A percentile compares a stretch with the other conserved stretches of the same genome.
These are phyloP conservation scores for Barbatosphaeria neglecta DNA, from an alignment of 495 filamentous ascomycete genomes.

Conservation along the genomic window DNA sequence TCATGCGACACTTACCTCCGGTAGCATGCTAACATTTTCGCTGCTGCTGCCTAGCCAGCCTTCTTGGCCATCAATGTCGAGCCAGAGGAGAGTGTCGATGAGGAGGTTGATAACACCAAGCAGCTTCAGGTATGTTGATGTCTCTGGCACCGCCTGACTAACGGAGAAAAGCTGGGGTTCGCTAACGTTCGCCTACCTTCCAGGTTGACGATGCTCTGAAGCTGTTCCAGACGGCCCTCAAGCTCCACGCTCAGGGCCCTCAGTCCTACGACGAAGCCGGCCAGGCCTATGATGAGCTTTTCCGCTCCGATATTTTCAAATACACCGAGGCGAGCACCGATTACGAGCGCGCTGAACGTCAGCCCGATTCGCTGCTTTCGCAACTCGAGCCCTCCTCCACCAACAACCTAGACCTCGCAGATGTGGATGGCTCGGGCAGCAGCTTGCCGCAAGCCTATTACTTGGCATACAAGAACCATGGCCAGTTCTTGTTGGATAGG, in stretches of 20 bases:
- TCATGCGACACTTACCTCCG: background rate
- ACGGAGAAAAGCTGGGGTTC: background rate
- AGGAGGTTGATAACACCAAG: constrained; percentile 88
- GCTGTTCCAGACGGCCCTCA: constrained; percentile 84
- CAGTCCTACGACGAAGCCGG: constrained; percentile 61
- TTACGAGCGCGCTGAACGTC: constrained; percentile 51
- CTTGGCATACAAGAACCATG: constrained; percentile 89
- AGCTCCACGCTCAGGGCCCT: constrained; percentile 81
- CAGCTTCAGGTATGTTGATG: constrained; percentile 55
- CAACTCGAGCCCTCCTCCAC: constrained; percentile 25
- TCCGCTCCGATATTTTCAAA: constrained; percentile 86
- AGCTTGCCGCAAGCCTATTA: constrained; percentile 82
- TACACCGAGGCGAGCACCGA: constrained; percentile 77
- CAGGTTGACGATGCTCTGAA: constrained; percentile 94
- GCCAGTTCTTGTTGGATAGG: constrained; percentile 73
- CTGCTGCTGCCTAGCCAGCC: constrained; percentile 27
- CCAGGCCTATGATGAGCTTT: constrained; percentile 73
- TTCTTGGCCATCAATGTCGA: constrained; percentile 87
- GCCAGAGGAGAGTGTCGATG: constrained; percentile 77
- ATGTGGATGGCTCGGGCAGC: constrained; percentile 60
- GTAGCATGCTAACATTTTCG: background rate
- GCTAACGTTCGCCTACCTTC: background rate
- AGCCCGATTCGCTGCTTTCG: constrained; percentile 37
- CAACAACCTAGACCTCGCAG: constrained; percentile 27
- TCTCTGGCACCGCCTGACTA: background rate